Evolutionary conservation across 306 rosid species (phyloP).

Genomic region (Glycine latifolia): DNA sequence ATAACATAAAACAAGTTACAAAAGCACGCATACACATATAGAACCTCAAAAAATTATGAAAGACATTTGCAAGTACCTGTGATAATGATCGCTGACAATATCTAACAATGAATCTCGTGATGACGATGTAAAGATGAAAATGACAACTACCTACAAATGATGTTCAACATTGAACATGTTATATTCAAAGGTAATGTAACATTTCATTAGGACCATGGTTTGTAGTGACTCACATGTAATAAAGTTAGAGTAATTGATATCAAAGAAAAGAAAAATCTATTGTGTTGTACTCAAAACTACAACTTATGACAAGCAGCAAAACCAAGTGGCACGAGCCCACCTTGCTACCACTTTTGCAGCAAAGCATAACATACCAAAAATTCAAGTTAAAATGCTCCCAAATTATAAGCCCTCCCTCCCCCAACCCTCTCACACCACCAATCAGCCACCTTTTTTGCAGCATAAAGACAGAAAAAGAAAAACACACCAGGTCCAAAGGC

Average conservation of each 20-base stretch:
- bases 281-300: constrained; percentile 54
- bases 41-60: no score
- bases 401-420: constrained; percentile 41
- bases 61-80: no score
- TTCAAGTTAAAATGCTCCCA: constrained; percentile 52
- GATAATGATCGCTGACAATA: no score
- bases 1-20: no score
- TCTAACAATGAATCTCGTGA: no score
- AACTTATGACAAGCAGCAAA: constrained; percentile 61
- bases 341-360: constrained; percentile 57
- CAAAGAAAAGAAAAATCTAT: constrained; percentile 50
- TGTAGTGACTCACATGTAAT: constrained; percentile 60
- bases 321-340: constrained; percentile 66
- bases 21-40: no score
- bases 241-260: constrained; percentile 58
- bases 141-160: no score
- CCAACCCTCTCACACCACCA: constrained; percentile 43
- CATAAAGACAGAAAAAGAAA: constrained; percentile 53
- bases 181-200: constrained; percentile 54
- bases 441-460: constrained; percentile 53
- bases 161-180: no score
- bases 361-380: constrained; percentile 59
- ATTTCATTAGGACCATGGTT: constrained; percentile 56
- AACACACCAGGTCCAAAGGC: constrained; percentile 50
- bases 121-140: no score